A percentile compares a stretch with the other conserved stretches of the same genome.
These are phyloP conservation scores for Mimosa bimucronata DNA, from an alignment of 306 rosid species.

Conservation along the genomic window DNA sequence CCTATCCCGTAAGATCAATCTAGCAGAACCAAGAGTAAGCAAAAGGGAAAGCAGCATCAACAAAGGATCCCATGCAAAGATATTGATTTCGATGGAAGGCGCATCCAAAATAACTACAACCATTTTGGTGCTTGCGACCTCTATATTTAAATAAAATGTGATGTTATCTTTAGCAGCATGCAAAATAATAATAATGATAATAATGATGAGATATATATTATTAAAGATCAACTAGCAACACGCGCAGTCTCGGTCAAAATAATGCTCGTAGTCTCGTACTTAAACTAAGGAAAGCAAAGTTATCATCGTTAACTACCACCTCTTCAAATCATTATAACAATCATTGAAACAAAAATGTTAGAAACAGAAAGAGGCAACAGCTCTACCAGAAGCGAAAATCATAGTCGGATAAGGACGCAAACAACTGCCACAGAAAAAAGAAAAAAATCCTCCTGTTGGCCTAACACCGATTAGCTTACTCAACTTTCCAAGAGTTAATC, in stretches of 20 bases:
- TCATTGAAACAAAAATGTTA: conserved; percentile 20
- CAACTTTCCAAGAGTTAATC: conserved; percentile 30
- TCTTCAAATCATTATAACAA: neutral
- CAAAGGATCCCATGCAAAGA: neutral
- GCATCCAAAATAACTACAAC: conserved; percentile 35
- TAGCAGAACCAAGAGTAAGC: neutral
- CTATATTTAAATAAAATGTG: conserved; percentile 10
- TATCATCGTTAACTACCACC: conserved; percentile 23
- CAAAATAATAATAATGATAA: conserved; percentile 11
- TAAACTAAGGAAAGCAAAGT: conserved; percentile 13
- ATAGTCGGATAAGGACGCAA: neutral
- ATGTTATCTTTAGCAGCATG: conserved; percentile 33
- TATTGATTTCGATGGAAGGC: conserved; percentile 30
- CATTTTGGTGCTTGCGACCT: neutral
- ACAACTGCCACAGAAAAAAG: neutral
- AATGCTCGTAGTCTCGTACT: conserved; percentile 26
- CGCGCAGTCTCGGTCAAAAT: conserved; percentile 43
- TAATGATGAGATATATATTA: neutral
- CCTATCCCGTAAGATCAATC: conserved; percentile 2
- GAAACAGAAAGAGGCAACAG: neutral
- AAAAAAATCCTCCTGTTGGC: conserved; percentile 6
- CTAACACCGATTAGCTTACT: conserved; percentile 25
- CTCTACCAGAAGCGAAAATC: neutral
- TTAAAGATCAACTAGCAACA: conserved; percentile 32
- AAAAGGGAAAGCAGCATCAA: neutral